These are phyloP conservation scores for Hygrocybe coccinea DNA, from an alignment of 768 basidiomycete genomes.

Conservation along the genomic window DNA sequence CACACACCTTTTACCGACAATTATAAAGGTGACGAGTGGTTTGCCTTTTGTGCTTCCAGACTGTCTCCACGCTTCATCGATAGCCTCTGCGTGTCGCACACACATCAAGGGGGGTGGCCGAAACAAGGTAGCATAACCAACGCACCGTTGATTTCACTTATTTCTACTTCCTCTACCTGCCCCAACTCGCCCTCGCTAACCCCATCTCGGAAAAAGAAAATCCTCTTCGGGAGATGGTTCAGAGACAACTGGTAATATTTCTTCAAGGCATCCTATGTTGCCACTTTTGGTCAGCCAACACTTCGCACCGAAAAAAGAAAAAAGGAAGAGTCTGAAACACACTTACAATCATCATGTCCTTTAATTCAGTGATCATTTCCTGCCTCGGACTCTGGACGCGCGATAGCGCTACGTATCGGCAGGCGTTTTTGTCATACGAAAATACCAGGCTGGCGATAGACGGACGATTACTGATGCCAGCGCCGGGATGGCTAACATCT, in stretches of 20 bases:
- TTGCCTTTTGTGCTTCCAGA: constrained; percentile 6
- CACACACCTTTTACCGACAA: constrained; percentile 49
- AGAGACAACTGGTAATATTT: constrained; percentile 14
- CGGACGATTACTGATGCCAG: constrained; percentile 44
- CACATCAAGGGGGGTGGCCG: background rate
- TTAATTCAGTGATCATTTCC: constrained; percentile 45
- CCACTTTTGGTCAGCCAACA: too few relatives aligned
- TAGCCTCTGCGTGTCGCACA: constrained; percentile 10
- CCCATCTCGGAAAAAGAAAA: constrained; percentile 48
- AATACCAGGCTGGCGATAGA: constrained; percentile 55
- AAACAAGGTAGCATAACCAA: background rate
- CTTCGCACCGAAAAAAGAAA: too few relatives aligned
- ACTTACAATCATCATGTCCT: constrained; percentile 35
- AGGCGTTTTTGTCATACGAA: constrained; percentile 44
- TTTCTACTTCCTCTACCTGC: constrained; percentile 38
- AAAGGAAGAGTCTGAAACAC: too few relatives aligned
- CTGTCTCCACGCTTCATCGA: constrained; percentile 16
- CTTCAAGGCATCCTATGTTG: constrained; percentile 18
- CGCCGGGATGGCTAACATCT: constrained; percentile 59
- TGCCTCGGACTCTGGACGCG: constrained; percentile 42
- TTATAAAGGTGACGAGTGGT: constrained; percentile 49
- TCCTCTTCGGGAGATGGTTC: constrained; percentile 16
- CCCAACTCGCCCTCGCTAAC: constrained; percentile 42
- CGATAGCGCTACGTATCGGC: constrained; percentile 42
- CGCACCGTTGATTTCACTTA: constrained; percentile 42